These are phyloP conservation scores for Przewalskia tangutica DNA, from an alignment of 257 asterid genomes.

Conservation along the genomic window DNA sequence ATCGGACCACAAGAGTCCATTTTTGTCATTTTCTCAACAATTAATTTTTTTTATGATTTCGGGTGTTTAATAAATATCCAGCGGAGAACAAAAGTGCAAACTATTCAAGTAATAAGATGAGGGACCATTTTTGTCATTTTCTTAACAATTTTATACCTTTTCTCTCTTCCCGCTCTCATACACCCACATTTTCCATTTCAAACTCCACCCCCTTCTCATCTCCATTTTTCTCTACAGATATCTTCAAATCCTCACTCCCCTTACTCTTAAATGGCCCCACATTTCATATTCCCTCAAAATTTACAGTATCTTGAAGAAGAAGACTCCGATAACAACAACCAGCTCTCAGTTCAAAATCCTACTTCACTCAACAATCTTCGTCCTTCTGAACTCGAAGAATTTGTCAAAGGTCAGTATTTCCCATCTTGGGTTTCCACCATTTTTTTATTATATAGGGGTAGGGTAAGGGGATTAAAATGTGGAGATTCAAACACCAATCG, in stretches of 20 bases:
- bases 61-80: no score
- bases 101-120: no score
- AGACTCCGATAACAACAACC: conserved; percentile 21
- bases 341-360: conserved; percentile 43
- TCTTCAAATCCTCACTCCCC: not conserved
- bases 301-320: conserved; percentile 59
- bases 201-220: not conserved
- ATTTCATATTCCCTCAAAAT: conserved; percentile 62
- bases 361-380: conserved; percentile 37
- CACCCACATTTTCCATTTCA: not conserved
- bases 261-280: conserved; percentile 41
- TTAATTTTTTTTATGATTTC: no score
- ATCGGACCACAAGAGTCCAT: no score
- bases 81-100: no score
- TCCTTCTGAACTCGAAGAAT: conserved; percentile 69
- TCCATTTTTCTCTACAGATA: not conserved
- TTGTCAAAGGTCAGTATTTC: conserved; percentile 58
- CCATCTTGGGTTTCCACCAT: not conserved
- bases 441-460: no score
- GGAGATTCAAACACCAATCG: not conserved
- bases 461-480: no score
- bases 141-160: not conserved
- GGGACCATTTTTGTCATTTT: no score
- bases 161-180: not conserved
- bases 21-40: no score